A percentile compares a stretch with the other conserved stretches of the same genome.
phyloP scores from a whole-genome alignment of 129 eudicot genomes.

The Artemisia tridentata region DNA sequence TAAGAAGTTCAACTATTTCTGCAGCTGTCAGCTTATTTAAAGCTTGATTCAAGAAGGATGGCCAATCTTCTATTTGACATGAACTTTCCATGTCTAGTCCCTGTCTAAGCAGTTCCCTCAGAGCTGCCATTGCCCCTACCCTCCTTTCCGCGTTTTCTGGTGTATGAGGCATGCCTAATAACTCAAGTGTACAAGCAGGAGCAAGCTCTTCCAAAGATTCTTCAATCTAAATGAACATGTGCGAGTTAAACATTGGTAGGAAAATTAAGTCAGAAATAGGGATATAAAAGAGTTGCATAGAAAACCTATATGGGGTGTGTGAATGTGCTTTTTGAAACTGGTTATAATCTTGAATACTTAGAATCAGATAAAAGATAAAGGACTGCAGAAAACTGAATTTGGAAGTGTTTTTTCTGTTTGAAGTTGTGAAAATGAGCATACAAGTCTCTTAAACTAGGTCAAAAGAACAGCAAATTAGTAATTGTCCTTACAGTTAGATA shows the following conservation, averaged over 20 bases:
- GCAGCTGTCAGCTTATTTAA: constrained; percentile 72
- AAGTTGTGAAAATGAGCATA: too few relatives aligned
- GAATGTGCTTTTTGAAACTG: neutral
- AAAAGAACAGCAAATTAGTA: too few relatives aligned
- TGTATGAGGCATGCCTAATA: constrained; percentile 72
- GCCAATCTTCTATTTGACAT: constrained; percentile 91
- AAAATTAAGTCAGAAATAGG: neutral
- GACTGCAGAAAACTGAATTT: too few relatives aligned
- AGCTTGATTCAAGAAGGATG: constrained; percentile 78
- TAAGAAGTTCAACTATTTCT: constrained; percentile 86
- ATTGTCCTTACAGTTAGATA: neutral
- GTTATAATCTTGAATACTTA: neutral
- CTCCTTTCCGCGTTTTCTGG: constrained; percentile 89
- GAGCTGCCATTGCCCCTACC: constrained; percentile 86
- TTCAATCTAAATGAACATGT: constrained; percentile 62
- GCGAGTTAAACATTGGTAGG: neutral
- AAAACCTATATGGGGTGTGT: neutral
- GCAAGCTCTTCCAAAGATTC: constrained; percentile 94
- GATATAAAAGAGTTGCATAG: too few relatives aligned
- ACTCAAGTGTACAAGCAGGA: constrained; percentile 93
- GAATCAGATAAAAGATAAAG: neutral
- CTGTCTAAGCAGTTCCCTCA: constrained; percentile 81
- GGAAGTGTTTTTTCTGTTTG: too few relatives aligned
- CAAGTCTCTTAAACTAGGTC: too few relatives aligned
- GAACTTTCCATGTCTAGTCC: constrained; percentile 75